Conservation (phyloP, 1,284 basidiomycete species). For the Ceraceosorus guamensis region DNA sequence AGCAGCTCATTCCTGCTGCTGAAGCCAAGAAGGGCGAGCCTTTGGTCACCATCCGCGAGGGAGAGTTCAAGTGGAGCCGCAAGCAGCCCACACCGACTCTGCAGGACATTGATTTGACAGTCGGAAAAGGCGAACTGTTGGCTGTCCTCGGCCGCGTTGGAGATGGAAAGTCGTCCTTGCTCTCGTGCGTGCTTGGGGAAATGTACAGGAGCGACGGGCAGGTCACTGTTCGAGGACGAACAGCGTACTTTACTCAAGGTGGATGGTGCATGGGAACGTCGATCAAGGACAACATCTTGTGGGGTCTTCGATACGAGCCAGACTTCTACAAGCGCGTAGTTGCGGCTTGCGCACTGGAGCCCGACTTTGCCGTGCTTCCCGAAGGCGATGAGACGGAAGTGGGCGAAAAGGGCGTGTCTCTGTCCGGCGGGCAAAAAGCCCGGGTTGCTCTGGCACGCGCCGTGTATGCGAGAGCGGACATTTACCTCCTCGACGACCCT, state of each 20-base stretch:
- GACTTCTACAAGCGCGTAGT: constrained; percentile 49
- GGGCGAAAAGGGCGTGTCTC: constrained; percentile 63
- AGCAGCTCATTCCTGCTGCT: constrained; percentile 4
- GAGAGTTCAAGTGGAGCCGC: constrained; percentile 60
- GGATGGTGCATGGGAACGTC: constrained; percentile 65
- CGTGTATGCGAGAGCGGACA: constrained; percentile 54
- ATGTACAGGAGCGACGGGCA: constrained; percentile 72
- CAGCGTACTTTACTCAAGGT: constrained; percentile 84
- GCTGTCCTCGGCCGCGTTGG: constrained; percentile 84
- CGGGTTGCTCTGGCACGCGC: constrained; percentile 60
- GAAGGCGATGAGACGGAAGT: constrained; percentile 69
- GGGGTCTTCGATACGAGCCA: constrained; percentile 79
- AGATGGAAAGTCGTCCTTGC: constrained; percentile 64
- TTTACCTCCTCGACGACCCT: constrained; percentile 58
- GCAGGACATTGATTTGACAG: constrained; percentile 66
- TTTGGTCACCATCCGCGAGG: constrained; percentile 54
- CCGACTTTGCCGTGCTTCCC: constrained; percentile 68
- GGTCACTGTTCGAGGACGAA: constrained; percentile 61
- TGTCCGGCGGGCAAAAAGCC: constrained; percentile 63
- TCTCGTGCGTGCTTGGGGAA: constrained; percentile 65
- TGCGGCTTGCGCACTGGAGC: constrained; percentile 73
- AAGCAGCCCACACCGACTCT: constrained; percentile 58
- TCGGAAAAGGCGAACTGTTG: constrained; percentile 77
- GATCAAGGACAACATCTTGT: constrained; percentile 52
- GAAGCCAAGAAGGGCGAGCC: not conserved